Evolutionary conservation across 2,329 filamentous ascomycete genomes (phyloP), one percentile per base, ranked within the genome.

Genomic region (Claviceps cyperi): DNA sequence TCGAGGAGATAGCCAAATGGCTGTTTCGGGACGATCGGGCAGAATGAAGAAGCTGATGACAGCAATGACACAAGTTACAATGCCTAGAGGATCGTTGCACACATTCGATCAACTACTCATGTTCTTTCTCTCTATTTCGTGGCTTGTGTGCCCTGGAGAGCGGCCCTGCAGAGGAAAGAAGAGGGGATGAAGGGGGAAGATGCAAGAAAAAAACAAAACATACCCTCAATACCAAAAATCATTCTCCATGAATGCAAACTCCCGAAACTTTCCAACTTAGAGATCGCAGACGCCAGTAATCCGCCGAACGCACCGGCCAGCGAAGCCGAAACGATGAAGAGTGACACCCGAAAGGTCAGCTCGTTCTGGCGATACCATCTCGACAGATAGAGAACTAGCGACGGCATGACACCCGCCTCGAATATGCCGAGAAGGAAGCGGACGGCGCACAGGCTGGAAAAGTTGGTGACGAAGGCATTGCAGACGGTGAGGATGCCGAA

Each of bases 301-400:
- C 83, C 83, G 1, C 83, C 81, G 51, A 85, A 83, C 0, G 80
- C 81, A 5, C 81, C 81, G 0, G 81, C 80, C 0, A 85, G 65
- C 0, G 80, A 76, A 0, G 80, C 77, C 71, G 80, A 81, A 32
- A 82, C 77, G 43, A 84, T 78, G 59, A 83, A 84, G 2, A 83
- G 63, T 0, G 77, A 75, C 1, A 84, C 64, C 0, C 80, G 73
- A 60, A 83, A 83, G 0, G 76, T 73, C 1, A 84, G 67, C 58
- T 85, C 81, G 37, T 69, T 72, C 15, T 78, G 68, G 4, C 77
- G 66, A 52, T 84, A 85, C 79, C 79, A 84, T 38, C 79, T 64
- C 0, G 72, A 77, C 43, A 83, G 63, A 52, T 82, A 84, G 57
- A 84, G 84, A 0, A 79, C 79, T 15, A 83, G 81, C 0, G 80